These are phyloP conservation scores for Podospora conica DNA, from an alignment of 495 filamentous ascomycete genomes.

Conservation along the genomic window DNA sequence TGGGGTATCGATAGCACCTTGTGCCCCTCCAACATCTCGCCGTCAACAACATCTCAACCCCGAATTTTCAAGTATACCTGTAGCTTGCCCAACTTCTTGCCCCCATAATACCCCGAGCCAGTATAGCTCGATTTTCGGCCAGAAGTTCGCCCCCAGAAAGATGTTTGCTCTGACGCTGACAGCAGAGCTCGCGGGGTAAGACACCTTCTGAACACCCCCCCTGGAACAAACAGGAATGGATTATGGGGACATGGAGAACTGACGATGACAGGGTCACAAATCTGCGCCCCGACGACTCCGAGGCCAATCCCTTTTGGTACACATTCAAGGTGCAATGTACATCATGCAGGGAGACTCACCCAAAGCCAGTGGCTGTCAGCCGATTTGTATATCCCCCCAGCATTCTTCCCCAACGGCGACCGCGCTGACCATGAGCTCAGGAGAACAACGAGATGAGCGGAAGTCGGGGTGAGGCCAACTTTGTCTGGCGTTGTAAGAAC, in stretches of 20 bases:
- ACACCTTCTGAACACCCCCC: background rate
- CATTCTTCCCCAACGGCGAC: background rate
- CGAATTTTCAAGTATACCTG: background rate
- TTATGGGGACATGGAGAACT: too few species aligned
- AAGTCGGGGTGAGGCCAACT: slow-evolving; percentile 91
- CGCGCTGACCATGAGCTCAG: slow-evolving; percentile 36
- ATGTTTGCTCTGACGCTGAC: slow-evolving; percentile 78
- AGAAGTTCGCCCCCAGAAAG: slow-evolving; percentile 12
- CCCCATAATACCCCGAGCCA: background rate
- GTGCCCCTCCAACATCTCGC: background rate
- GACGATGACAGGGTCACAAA: slow-evolving; percentile 67
- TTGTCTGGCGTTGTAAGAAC: slow-evolving; percentile 95
- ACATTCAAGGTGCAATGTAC: slow-evolving; percentile 96
- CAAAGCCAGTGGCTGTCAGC: slow-evolving; percentile 79
- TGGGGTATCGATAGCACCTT: background rate
- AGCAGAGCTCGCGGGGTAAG: slow-evolving; percentile 68
- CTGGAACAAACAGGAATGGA: background rate
- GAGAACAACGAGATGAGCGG: slow-evolving; percentile 81
- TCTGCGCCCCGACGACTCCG: slow-evolving; percentile 75
- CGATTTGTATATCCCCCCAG: slow-evolving; percentile 63
- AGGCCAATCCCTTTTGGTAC: slow-evolving; percentile 80
- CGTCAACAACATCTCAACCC: background rate
- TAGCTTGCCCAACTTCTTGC: background rate
- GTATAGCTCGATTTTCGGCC: background rate
- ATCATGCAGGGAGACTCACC: slow-evolving; percentile 85